Evolutionary conservation across 2,329 filamentous ascomycete genomes (phyloP).

Genomic region (Claviceps sp.): DNA sequence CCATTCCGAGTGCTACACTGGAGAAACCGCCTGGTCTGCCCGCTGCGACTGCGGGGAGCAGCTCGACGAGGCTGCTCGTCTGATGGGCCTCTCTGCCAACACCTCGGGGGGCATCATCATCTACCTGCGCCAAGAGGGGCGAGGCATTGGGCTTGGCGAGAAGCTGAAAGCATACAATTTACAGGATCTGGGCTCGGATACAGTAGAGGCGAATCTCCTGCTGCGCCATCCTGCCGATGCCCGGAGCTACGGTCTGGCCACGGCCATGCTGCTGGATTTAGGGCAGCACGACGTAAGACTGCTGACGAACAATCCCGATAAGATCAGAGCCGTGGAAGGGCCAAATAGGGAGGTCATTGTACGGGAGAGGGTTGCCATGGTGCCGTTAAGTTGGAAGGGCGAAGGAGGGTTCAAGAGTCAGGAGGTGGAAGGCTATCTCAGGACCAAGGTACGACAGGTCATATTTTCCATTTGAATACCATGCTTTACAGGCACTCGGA

Average conservation of each 20-base stretch:
- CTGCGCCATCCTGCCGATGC: constrained; percentile 89
- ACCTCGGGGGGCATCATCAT: constrained; percentile 76
- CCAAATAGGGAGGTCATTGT: constrained; percentile 80
- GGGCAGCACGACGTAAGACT: constrained; percentile 67
- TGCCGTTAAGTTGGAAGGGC: constrained; percentile 85
- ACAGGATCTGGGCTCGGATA: constrained; percentile 93
- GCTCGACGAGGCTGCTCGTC: constrained; percentile 82
- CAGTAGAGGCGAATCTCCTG: constrained; percentile 86
- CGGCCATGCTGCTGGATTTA: constrained; percentile 81
- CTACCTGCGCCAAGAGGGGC: constrained; percentile 89
- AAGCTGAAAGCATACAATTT: constrained; percentile 98
- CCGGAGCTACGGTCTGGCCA: constrained; percentile 88
- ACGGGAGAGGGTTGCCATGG: constrained; percentile 84
- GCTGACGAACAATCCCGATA: constrained; percentile 95
- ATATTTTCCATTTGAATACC: not conserved
- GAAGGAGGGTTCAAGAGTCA: constrained; percentile 70
- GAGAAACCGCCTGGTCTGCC: constrained; percentile 96
- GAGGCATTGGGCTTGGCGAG: constrained; percentile 85
- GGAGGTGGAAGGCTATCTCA: constrained; percentile 87
- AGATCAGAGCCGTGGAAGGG: constrained; percentile 86
- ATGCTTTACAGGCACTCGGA: constrained; percentile 5
- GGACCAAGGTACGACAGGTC: constrained; percentile 64
- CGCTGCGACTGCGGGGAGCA: constrained; percentile 97
- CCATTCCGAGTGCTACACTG: constrained; percentile 96
- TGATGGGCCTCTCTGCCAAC: constrained; percentile 65